These are phyloP conservation scores for Suhomyces anneliseae DNA, from an alignment of 1,139 yeast genomes.

Conservation along the genomic window DNA sequence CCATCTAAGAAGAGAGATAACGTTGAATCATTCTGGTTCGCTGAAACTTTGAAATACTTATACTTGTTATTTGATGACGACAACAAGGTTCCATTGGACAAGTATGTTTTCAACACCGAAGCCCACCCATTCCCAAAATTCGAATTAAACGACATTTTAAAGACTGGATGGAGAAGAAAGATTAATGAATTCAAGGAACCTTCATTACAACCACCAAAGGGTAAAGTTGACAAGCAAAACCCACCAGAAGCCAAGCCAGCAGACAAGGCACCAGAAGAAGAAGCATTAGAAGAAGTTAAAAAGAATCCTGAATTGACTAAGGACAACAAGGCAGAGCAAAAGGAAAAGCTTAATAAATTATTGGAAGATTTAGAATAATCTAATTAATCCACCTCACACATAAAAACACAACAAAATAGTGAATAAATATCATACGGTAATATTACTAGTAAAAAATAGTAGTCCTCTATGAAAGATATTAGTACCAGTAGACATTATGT, in stretches of 20 bases:
- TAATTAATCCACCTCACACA: too few relatives aligned
- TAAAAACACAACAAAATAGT: too few relatives aligned
- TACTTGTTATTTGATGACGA: conserved; percentile 76
- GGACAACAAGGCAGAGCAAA: conserved; percentile 25
- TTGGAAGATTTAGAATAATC: conserved; percentile 14
- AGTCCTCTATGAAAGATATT: too few relatives aligned
- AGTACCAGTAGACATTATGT: too few relatives aligned
- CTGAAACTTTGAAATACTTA: conserved; percentile 88
- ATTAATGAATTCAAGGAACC: conserved; percentile 22
- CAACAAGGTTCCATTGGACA: conserved; percentile 55
- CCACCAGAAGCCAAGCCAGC: conserved; percentile 48
- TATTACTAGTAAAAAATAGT: too few relatives aligned
- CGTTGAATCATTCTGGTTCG: conserved; percentile 92
- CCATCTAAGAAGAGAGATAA: conserved; percentile 63
- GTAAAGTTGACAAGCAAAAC: conserved; percentile 30
- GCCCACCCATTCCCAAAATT: conserved; percentile 90
- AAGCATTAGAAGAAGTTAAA: conserved; percentile 36
- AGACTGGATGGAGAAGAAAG: conserved; percentile 63
- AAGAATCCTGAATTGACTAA: conserved; percentile 32
- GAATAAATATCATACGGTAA: too few relatives aligned
- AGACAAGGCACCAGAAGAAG: conserved; percentile 40
- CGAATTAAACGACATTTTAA: conserved; percentile 51
- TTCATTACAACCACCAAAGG: conserved; percentile 18
- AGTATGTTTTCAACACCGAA: conserved; percentile 84
- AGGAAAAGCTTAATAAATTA: conserved; percentile 28